Evolutionary conservation across 257 asterid species (phyloP).

Genomic region (Echites panduratus): DNA sequence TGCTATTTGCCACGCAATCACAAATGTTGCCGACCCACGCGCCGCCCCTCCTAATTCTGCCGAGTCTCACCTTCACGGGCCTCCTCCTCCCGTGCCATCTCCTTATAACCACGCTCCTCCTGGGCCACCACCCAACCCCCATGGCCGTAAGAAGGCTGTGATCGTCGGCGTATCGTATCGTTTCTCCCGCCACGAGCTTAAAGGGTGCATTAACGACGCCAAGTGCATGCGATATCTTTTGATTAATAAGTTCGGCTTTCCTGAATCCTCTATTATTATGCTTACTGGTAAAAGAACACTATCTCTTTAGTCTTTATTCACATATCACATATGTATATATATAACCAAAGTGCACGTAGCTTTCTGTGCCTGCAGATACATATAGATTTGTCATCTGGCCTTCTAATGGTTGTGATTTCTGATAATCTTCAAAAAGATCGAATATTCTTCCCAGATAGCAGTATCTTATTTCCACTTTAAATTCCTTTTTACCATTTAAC

Average conservation of each 20-base stretch:
- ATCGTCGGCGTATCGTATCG: conserved; percentile 82
- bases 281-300: conserved; percentile 53
- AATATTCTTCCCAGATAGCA: not conserved
- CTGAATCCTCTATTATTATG: conserved; percentile 84
- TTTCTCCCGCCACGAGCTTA: conserved; percentile 78
- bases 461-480: not conserved
- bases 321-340: not conserved
- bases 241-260: conserved; percentile 68
- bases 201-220: conserved; percentile 94
- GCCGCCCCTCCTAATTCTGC: conserved; percentile 33
- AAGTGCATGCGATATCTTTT: conserved; percentile 80
- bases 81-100: conserved; percentile 36
- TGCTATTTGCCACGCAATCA: conserved; percentile 76
- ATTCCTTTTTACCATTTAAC: not conserved
- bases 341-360: not conserved
- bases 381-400: not conserved
- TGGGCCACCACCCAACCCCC: conserved; percentile 64
- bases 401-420: not conserved
- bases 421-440: conserved; percentile 4
- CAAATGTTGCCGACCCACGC: conserved; percentile 65
- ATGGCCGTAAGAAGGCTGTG: conserved; percentile 88
- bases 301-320: not conserved
- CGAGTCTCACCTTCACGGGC: conserved; percentile 13
- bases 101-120: conserved; percentile 69
- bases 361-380: not conserved